Evolutionary conservation across 306 rosid genomes (phyloP), one percentile per base, ranked within the genome.

Genomic region (Morella rubra): DNA sequence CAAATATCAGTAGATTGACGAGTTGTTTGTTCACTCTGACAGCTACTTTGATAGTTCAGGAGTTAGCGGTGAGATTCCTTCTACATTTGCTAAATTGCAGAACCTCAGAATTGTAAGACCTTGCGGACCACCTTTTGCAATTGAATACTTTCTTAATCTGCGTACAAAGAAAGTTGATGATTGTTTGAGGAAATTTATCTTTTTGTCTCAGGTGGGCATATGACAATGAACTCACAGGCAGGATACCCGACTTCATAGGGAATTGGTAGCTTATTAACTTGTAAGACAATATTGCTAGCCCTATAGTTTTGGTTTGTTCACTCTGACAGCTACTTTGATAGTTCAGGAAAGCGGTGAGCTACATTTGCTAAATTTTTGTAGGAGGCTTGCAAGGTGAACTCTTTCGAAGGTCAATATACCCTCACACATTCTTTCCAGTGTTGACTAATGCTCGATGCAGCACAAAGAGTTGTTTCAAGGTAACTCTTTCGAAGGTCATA

Each of bases 41-140:
- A 91, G 97, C 71, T 91, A 90, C 74, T 11, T 87, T 20, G 91
- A 80, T 84, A 94, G 98, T 77, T 85, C 89, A 6, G 96, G 98
- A 81, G 72, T 89, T 44, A 81, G 93, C 22, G 98, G 98, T 42
- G 86, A 85, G 77, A 87, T 93, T 84, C 98, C 97, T 75, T 74
- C 87, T 60, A 78, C 96, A 79, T 85, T 94, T 89, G 80, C 90
- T 24, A 75, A 81, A 45, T 85, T 94, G 0, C 81, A 3, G 24
- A 91, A 73, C 84, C 71, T 94, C 3, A 0, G 4, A 66, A n/a
- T 5, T 91, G 98, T 90, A 90, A 93, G 89, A 82, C 56, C 76
- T 77, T 75, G 44, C 44, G n/a, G 12, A 56, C 74, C 15, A 45
- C 32, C 45, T 20, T 69, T 73, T 70, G 22, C 45, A 54, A 20